Base-by-base conservation (phyloP, 371 early-diverging fungal genomes). In the Conidiobolus incongruus region DNA sequence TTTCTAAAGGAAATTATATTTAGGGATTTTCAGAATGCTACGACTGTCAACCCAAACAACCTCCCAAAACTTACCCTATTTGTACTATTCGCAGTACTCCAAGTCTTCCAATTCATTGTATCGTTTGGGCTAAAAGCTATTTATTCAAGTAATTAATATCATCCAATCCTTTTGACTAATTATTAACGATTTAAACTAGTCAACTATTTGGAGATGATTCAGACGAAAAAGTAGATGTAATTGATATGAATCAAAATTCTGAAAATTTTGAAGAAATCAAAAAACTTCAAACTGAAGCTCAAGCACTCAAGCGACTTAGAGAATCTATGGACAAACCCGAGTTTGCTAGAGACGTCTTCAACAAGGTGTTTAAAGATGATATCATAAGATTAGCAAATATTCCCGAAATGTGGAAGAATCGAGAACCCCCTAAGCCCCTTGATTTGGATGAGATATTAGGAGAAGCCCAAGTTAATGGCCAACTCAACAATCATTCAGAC, bases 41-140 rank as follows among this genome's bases (percentile, higher is more conserved):
- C 62, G 98, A 94, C 47, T 99, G 99, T 58, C 75, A 81, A 29
- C 89, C 91, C 35, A 88, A 90, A 51, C 72, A 81, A 1, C 79
- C 80, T 44, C 84, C 75, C 24, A 84, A 71, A 35, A 80, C 89
- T 0, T 89, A 72, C 43, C 88, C 98, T 10, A 86, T 99, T 1
- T 99, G 99, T 56, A 98, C 99, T 2, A 95, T 99, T 50, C 73
- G 98, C 37, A 78, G 82, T 31, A 96, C 91, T 2, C 99, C 99
- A 0, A 80, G 74, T 35, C 73, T 74, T 21, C 95, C 98, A 10
- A 87, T 96, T 32, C 99, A 99, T 60, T 98, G 98, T 50, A 86
- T 99, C 42, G 94, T 93, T 19, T 99, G 99, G 99, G 90, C 95
- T 40, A 98, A 97, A 60, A 80, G 75, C 48, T 94, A 81, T 55